Evolutionary conservation across 2,329 filamentous ascomycete genomes (phyloP).

Genomic region (Fusarium sp.): DNA sequence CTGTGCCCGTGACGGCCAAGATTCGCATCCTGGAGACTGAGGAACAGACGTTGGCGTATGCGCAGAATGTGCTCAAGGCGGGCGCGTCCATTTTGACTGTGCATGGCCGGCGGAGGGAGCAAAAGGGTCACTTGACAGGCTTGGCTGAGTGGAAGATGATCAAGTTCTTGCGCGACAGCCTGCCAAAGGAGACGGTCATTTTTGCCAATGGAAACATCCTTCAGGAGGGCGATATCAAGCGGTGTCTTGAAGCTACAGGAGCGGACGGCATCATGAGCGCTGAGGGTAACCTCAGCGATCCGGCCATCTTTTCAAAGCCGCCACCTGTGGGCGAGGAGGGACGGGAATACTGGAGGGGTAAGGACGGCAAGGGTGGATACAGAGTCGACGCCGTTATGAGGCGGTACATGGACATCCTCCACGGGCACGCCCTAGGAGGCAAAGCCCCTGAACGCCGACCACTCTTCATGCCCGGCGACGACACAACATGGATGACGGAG

Average conservation of each 20-base stretch:
- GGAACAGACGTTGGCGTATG: conserved; percentile 90
- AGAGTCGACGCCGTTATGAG: conserved; percentile 88
- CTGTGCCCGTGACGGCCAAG: conserved; percentile 92
- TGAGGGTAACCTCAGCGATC: conserved; percentile 94
- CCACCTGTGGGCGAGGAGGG: conserved; percentile 74
- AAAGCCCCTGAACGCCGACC: conserved; percentile 75
- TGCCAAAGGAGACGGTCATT: conserved; percentile 89
- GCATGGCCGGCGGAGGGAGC: conserved; percentile 87
- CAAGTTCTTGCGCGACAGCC: conserved; percentile 81
- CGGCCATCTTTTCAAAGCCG: conserved; percentile 81
- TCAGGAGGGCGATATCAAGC: conserved; percentile 79
- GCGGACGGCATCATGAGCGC: conserved; percentile 96
- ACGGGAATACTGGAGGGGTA: conserved; percentile 87
- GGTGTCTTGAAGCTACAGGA: conserved; percentile 84
- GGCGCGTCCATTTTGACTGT: conserved; percentile 95
- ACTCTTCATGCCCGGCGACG: conserved; percentile 76
- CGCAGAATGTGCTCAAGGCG: conserved; percentile 84
- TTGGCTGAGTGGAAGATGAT: conserved; percentile 93
- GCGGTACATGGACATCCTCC: conserved; percentile 90
- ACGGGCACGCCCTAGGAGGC: conserved; percentile 77
- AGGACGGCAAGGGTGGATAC: conserved; percentile 84
- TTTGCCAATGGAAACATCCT: conserved; percentile 98
- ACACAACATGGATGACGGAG: conserved; percentile 59
- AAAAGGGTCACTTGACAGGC: conserved; percentile 96
- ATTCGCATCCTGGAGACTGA: conserved; percentile 89